Conservation (phyloP, 257 asterid species). For the Solanum bulbocastanum region DNA sequence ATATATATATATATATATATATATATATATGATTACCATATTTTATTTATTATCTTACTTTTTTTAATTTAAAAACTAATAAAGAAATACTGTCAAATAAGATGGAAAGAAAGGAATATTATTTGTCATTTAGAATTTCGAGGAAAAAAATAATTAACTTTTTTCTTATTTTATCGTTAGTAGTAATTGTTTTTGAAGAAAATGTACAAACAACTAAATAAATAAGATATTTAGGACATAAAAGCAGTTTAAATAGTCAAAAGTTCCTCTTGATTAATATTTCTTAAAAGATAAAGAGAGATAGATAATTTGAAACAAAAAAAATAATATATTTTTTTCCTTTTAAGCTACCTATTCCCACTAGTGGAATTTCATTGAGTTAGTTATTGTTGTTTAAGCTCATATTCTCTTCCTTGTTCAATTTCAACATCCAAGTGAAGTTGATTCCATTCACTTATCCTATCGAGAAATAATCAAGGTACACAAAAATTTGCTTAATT, state of each 20-base stretch:
- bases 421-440: not conserved
- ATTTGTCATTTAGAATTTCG: not conserved
- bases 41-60: not conserved
- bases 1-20: too few species aligned
- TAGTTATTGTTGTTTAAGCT: too few species aligned
- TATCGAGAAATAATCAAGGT: not conserved
- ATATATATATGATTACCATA: not conserved
- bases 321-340: too few species aligned
- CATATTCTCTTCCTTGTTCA: not conserved
- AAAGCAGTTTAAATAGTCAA: not conserved
- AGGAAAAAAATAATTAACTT: not conserved
- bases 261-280: not conserved
- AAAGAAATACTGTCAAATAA: not conserved
- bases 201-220: not conserved
- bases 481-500: too few species aligned
- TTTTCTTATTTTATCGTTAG: not conserved
- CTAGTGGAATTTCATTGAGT: too few species aligned
- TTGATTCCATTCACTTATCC: not conserved
- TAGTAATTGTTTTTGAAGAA: not conserved
- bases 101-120: not conserved
- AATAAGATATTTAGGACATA: not conserved
- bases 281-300: not conserved
- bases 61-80: not conserved
- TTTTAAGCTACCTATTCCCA: too few species aligned
- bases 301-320: fast-evolving